Base-by-base conservation (phyloP, 1,139 yeast species). In the Kodamaea arcana region DNA sequence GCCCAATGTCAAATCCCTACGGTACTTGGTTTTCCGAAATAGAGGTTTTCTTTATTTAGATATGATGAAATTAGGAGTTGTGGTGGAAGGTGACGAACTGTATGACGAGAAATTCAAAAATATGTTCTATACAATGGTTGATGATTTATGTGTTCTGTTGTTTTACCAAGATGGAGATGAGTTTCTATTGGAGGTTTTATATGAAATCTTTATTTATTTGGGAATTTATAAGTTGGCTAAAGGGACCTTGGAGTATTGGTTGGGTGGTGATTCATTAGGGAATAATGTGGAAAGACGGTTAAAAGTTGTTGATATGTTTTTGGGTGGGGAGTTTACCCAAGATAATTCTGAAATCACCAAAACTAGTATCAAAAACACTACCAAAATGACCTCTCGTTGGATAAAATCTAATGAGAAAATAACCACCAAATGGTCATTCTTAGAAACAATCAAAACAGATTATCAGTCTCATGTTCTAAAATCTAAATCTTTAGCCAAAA, bases 11-110 rank as follows among this genome's bases (percentile, higher is more conserved):
- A 80, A 81, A 46, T 72, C 80, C 7, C 65, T 92, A 30, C 71
- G 95, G 35, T 88, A 85, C 52, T 65, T 90, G 46, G 83, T 84
- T 0, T 80, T 80, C 54, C 72, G 95, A 44, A 92, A 92, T 52
- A 65, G 95, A 39, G 96, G 95, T 0, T 70, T 86, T 43, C 66
- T 86, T 26, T 75, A 80, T 42, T 69, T 83, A 37, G 73, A 75
- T 23, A 75, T 78, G 34, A 56, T 63, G 34, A 46, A 39, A 34
- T 33, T 37, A 7, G 15, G 15, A 6, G 17, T 11, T 11, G 6
- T 29, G 23, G 14, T 32, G 22, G 29, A 31, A 24, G 23, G 27
- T 7, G 22, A 18, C 6, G 22, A 18, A 18, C 9, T 9, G 9
- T 9, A 18, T 15, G 17, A 25, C 10, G 34, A 31, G 16, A 35